Evolutionary conservation across 495 filamentous ascomycete species (phyloP), one percentile per base, ranked within the genome.

Genomic region (Pseudomonodictys pantanalensis): DNA sequence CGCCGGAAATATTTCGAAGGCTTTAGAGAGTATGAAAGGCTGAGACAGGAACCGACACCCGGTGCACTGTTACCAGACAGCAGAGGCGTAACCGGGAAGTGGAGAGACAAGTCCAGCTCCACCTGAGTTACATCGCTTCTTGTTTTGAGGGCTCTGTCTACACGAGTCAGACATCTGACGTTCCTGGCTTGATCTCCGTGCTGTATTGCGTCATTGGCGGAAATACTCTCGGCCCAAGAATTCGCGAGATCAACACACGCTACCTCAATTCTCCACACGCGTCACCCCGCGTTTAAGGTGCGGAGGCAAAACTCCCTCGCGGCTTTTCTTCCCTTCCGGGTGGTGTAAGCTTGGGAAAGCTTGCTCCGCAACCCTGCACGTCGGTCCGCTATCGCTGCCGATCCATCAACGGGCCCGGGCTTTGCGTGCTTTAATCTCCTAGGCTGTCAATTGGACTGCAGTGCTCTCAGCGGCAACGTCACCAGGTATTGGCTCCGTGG

Each of bases 1-100:
- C 61, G 61, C 28, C 38, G 52, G 43, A 58, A 69, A 60, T 72
- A 72, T 41, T 72, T 72, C 41, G 55, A 68, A 58, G 70, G 70
- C 11, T 72, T 72, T 60, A 69, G 59, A 49, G 66, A 68, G 54
- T 54, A 10, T 23, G 39, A 62, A 28, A 52, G 24, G 33, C 20
- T 45, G 26, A 25, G 35, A 26, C 52, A 33, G 32, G 44, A 52
- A 25, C 3, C 29, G 20, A 9, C 12, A 9, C 38, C 1, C 3
- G 49, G 7, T 10, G 26, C 8, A 8, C 10, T 41, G 17, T 15
- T 52, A 15, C 18, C 7, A 12, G 50, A 52, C 42, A 8, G 5
- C 1, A 39, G 42, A 26, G 50, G 50, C 26, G 26, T 52, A 12
- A 52, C 10, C 22, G 50, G 32, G 32, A 52, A 23, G 9, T 52